Evolutionary conservation across 2,329 filamentous ascomycete species (phyloP).

Genomic region (Macrophomina phaseolina): DNA sequence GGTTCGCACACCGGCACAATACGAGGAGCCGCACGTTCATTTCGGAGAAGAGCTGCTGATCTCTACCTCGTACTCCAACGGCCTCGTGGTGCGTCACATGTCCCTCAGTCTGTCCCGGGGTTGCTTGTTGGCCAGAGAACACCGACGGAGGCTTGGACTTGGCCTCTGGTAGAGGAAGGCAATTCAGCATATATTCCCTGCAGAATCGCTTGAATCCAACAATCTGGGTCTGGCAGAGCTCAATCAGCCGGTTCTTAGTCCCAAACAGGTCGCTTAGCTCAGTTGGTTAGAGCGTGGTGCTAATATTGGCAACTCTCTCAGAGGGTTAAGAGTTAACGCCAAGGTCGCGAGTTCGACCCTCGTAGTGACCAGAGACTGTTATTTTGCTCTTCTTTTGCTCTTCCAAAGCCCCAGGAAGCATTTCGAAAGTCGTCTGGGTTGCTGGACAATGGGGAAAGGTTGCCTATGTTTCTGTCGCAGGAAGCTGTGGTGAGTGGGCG

Average conservation of each 20-base stretch:
- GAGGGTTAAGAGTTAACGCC: constrained; percentile 17
- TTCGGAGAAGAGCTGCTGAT: neutral
- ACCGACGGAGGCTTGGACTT: neutral
- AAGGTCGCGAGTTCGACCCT: constrained; percentile 32
- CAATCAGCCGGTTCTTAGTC: neutral
- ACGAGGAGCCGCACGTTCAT: constrained; percentile 11
- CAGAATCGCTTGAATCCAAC: neutral
- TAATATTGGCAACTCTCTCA: constrained; percentile 16
- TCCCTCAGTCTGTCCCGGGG: neutral
- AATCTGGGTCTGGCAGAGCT: neutral
- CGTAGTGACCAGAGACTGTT: constrained; percentile 28
- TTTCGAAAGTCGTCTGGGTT: neutral
- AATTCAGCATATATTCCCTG: neutral
- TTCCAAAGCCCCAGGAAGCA: no score
- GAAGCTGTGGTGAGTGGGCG: no score
- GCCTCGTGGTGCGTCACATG: neutral
- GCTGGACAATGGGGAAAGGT: neutral
- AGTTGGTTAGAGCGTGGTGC: constrained; percentile 32
- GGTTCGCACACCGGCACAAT: neutral
- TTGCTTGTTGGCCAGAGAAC: neutral
- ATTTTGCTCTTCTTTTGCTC: neutral
- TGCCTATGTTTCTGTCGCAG: neutral
- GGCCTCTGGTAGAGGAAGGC: neutral
- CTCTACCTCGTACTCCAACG: neutral
- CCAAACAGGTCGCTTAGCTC: constrained; percentile 28